Percentiles rank a stretch among this genome's conserved stretches.
phyloP scores from a whole-genome alignment of 2,329 filamentous ascomycete genomes.

The Trichophyton verrucosum region DNA sequence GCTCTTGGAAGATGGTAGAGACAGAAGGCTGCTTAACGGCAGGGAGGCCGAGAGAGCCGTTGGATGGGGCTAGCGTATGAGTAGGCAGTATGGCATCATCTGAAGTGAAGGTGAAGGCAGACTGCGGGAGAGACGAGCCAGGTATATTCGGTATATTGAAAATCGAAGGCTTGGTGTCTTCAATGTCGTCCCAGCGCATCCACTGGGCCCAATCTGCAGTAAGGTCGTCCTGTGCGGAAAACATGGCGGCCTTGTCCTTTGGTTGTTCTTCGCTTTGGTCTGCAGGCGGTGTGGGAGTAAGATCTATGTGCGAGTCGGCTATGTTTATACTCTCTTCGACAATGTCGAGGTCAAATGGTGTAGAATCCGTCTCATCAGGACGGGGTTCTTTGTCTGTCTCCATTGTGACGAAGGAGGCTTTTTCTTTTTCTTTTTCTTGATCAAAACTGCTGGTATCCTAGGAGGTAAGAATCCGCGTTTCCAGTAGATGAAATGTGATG shows the following conservation, averaged over 20 bases:
- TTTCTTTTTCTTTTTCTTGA: background rate
- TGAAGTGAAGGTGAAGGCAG: constrained; percentile 6
- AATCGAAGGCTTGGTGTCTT: constrained; percentile 21
- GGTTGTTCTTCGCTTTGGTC: constrained; percentile 3
- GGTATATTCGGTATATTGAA: background rate
- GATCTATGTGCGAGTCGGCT: constrained; percentile 4
- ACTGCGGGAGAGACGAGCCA: background rate
- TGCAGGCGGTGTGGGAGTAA: constrained; percentile 2
- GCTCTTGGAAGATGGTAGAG: constrained; percentile 5
- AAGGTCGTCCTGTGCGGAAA: constrained; percentile 16
- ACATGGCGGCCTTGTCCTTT: constrained; percentile 2
- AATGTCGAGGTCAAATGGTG: background rate
- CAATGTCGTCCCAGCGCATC: constrained; percentile 35
- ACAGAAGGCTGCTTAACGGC: constrained; percentile 1
- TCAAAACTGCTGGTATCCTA: background rate
- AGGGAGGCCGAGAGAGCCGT: background rate
- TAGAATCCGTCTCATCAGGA: background rate
- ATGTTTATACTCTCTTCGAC: constrained; percentile 3
- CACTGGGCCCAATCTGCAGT: constrained; percentile 35
- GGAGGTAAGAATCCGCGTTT: constrained; percentile 1
- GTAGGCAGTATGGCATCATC: constrained; percentile 5
- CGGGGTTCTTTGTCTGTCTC: background rate
- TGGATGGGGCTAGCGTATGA: constrained; percentile 3
- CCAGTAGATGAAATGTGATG: background rate
- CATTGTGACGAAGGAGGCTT: background rate